phyloP scores from a whole-genome alignment of 2,329 filamentous ascomycete species.

The Scedosporium minutisporum region DNA sequence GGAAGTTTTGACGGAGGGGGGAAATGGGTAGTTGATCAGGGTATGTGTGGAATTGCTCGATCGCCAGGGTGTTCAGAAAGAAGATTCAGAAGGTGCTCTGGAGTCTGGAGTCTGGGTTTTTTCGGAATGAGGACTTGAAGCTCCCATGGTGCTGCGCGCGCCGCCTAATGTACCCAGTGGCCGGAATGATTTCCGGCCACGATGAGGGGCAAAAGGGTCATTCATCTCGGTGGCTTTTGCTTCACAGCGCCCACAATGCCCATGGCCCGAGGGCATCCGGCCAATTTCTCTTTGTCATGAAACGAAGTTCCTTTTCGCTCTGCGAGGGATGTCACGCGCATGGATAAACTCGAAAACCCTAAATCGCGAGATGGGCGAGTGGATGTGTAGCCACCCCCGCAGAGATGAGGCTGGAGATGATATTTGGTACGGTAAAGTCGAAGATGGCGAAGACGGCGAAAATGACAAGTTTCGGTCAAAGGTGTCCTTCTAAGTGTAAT shows the following conservation, averaged over 20 bases:
- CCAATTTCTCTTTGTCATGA: conserved; percentile 1
- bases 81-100: conserved; percentile 9
- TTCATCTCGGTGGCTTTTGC: background rate
- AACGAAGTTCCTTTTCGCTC: background rate
- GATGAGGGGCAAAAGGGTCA: background rate
- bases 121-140: conserved; percentile 2
- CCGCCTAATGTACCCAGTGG: conserved; percentile 37
- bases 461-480: background rate
- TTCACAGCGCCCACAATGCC: background rate
- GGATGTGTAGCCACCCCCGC: too few relatives aligned
- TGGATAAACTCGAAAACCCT: too few relatives aligned
- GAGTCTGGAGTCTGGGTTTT: conserved; percentile 8
- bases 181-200: conserved; percentile 39
- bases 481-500: background rate
- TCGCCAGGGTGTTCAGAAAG: background rate
- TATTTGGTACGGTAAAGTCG: background rate
- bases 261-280: background rate
- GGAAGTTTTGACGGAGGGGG: background rate
- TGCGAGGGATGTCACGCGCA: background rate
- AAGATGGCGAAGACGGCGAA: background rate
- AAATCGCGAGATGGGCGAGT: too few relatives aligned
- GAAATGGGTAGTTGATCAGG: background rate
- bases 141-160: conserved; percentile 13
- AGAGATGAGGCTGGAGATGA: too few relatives aligned
- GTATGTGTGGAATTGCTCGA: conserved; percentile 3